Percentiles rank a stretch among this genome's conserved stretches.
Conservation (phyloP, 768 basidiomycete genomes). For the Brasilioporus rufonigricans region DNA sequence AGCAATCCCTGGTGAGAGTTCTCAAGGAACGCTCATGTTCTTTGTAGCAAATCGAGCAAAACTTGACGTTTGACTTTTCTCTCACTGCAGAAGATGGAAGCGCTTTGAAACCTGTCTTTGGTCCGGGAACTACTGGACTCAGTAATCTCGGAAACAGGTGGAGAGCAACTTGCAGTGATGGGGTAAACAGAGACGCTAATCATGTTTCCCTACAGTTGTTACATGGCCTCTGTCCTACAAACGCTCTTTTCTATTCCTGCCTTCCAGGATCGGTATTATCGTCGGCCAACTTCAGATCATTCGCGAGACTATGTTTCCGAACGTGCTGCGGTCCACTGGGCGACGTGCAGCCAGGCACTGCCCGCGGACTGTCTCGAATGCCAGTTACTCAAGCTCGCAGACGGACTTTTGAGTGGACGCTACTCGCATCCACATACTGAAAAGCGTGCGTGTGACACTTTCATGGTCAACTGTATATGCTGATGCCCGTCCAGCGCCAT, state of each 20-base stretch:
- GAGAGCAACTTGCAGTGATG: background rate
- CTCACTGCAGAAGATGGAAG: slow-evolving; percentile 84
- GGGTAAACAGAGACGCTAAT: background rate
- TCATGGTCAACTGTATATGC: slow-evolving; percentile 4
- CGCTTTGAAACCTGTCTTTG: slow-evolving; percentile 84
- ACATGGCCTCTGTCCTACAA: slow-evolving; percentile 95
- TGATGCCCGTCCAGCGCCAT: slow-evolving; percentile 20
- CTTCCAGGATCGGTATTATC: slow-evolving; percentile 73
- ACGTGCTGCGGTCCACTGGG: slow-evolving; percentile 50
- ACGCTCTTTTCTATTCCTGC: slow-evolving; percentile 75
- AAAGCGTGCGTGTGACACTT: slow-evolving; percentile 14
- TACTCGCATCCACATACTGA: slow-evolving; percentile 66
- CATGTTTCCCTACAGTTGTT: slow-evolving; percentile 60
- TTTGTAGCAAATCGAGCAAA: slow-evolving; percentile 92
- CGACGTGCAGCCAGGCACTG: slow-evolving; percentile 58
- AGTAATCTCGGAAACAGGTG: slow-evolving; percentile 91
- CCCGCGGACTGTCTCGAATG: slow-evolving; percentile 92
- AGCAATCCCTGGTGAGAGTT: slow-evolving; percentile 16
- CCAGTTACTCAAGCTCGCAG: slow-evolving; percentile 89
- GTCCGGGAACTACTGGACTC: slow-evolving; percentile 85
- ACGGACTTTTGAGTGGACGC: slow-evolving; percentile 89
- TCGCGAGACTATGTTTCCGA: slow-evolving; percentile 18
- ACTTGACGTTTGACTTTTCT: slow-evolving; percentile 91
- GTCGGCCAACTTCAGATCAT: slow-evolving; percentile 15
- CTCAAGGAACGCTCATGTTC: background rate